These are phyloP conservation scores for Penicillium nucicola DNA, from an alignment of 495 filamentous ascomycete species.

Conservation along the genomic window DNA sequence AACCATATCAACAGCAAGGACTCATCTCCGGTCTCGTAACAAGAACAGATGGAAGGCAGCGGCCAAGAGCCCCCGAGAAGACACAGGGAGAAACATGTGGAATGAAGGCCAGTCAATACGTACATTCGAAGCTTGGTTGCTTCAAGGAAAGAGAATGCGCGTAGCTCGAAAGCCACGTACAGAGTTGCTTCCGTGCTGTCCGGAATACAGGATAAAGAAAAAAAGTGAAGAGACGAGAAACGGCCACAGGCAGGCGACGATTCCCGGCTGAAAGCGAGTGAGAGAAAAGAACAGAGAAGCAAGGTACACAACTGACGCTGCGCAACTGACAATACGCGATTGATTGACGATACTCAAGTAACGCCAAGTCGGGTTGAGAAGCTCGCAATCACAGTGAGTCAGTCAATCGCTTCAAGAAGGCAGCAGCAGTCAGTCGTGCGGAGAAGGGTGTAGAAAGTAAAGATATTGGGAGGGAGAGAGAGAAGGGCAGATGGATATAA, in stretches of 20 bases:
- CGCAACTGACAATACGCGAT: too few relatives aligned
- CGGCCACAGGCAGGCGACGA: constrained; percentile 18
- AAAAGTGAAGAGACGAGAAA: constrained; percentile 1
- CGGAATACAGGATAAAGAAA: too few relatives aligned
- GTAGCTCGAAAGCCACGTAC: constrained; percentile 18
- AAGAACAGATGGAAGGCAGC: constrained; percentile 5
- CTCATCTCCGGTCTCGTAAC: not conserved
- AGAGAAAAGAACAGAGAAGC: constrained; percentile 4
- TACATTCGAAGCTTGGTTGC: constrained; percentile 39
- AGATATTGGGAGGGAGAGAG: too few relatives aligned
- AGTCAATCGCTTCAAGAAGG: not conserved
- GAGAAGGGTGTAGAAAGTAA: not conserved
- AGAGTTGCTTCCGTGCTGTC: not conserved
- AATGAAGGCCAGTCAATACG: constrained; percentile 38
- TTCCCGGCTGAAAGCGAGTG: not conserved
- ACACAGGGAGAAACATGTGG: constrained; percentile 12
- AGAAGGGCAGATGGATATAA: too few relatives aligned
- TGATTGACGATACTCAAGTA: too few relatives aligned
- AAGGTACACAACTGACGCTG: not conserved
- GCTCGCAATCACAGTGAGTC: too few relatives aligned
- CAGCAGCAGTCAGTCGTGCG: too few relatives aligned
- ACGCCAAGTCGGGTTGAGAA: too few relatives aligned
- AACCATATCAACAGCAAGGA: not conserved
- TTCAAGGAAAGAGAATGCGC: constrained; percentile 28
- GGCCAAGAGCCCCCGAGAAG: constrained; percentile 6